Base-by-base conservation (phyloP, 352 stramenopile genomes). In the Blastocystis sp. region DNA sequence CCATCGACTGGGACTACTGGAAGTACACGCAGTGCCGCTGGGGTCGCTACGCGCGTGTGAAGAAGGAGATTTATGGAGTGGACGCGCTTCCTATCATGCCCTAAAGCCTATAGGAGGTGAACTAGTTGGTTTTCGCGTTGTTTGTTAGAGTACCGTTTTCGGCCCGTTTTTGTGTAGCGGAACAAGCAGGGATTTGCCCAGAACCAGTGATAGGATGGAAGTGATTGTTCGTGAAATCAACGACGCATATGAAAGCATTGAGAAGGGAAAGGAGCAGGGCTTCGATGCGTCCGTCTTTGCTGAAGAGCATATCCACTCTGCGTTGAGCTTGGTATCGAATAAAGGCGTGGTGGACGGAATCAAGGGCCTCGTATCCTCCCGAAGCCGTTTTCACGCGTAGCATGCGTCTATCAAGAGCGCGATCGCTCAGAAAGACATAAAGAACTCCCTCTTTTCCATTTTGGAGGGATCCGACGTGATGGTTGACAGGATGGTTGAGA, bases 1-100 rank as follows among this genome's bases (percentile, higher is more conserved):
- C 17, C 14, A 81, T 81, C 57, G 71, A 81, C 52, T 81, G 71
- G 71, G 71, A 81, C 42, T 81, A 81, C 34, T 81, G 54, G 54
- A 43, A 43, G 6, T 81, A 81, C 63, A 40, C 71, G 65, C 0
- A 28, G 34, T 28, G n/a, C 24, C 65, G 65, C 21, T 76, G 65
- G 65, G 34, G 52, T 0, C 34, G 52, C 38, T 76, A 76, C 38
- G 34, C 19, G 65, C 14, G 34, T n/a, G 34, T 76, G 65, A 76
- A 76, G 65, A 76, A 76, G 43, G 14, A 59, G 65, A 28, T 76
- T 38, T 43, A 19, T 17, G 52, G 34, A 38, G 62, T 11, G 17
- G 65, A 76, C 21, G 65, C 34, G 9, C n/a, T 76, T n/a, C 65
- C 65, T 52, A 48, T 76, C 24, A 76, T 76, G 65, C n/a, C 24